Base-by-base conservation (phyloP, 2,329 filamentous ascomycete genomes). In the Venturia effusa region DNA sequence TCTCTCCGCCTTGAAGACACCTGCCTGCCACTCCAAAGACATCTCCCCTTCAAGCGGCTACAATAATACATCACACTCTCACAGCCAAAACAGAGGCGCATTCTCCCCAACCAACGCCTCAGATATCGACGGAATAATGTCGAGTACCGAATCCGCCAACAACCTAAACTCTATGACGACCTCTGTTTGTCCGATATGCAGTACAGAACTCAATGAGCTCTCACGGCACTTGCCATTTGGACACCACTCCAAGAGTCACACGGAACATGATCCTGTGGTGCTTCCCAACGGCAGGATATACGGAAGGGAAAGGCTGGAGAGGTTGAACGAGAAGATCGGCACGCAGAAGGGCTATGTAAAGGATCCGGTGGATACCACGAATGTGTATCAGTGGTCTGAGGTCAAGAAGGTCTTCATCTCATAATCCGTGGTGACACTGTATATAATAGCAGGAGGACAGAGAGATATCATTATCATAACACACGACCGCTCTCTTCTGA, bases 1-100 rank as follows among this genome's bases (percentile, higher is more conserved):
- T 8, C 83, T 99, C 11, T 97, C 92, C 0, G 92, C 94, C 0
- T 86, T 99, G 68, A 99, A 99, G 76, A 97, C 94, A 0, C 94
- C 94, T 0, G 87, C 91, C 19, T 99, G 94, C 73, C 92, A 97
- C 77, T 88, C 88, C 1, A 78, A 80, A 27, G 82, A 82, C 68
- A 78, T 83, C 4, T 81, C 83, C 0, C 81, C 83, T 11, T 82
- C 78, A 17, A 79, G 80, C 27, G 64, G 64, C 54, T 40, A 59
- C 27, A 55, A 64, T 39, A 40, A 19, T 17, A 69, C 71, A 30
- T 60, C 8, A 70, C 71, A 8, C 69, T 34, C 37, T 40, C 59
- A 60, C 37, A 43, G 22, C 22, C 59, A 40, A n/a, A 45, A 51
- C 40, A 62, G 32, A 22, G 60, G 60, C 10, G 60, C 60, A 2